Conservation (phyloP, 1,284 basidiomycete species). For the Inonotus hispidus region DNA sequence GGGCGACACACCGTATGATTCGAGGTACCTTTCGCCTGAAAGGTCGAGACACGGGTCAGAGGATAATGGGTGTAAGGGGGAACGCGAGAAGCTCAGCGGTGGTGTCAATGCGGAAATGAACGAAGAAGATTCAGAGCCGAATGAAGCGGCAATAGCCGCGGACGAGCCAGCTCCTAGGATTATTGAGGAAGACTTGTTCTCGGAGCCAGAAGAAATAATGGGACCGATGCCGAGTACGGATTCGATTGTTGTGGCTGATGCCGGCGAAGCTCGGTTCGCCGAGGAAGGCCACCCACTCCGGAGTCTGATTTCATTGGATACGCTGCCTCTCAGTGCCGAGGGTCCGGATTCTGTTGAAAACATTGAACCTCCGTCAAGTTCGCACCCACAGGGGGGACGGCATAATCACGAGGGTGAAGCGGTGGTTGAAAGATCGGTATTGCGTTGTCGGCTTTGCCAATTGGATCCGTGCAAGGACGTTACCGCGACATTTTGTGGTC, state of each 20-base stretch:
- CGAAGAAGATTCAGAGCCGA: not conserved
- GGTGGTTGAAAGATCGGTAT: not conserved
- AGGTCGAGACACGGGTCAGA: not conserved
- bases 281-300: constrained; percentile 15
- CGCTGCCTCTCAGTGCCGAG: not conserved
- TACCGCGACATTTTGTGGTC: constrained; percentile 52
- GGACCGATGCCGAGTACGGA: not conserved
- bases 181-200: constrained; percentile 15
- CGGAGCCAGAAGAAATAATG: constrained; percentile 5
- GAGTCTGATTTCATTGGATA: constrained; percentile 11
- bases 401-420: not conserved
- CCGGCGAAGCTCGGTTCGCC: constrained; percentile 1
- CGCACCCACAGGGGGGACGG: not conserved
- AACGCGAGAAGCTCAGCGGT: not conserved
- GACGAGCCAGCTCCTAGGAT: not conserved
- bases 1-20: not conserved
- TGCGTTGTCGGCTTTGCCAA: constrained; percentile 43
- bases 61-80: not conserved
- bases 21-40: not conserved
- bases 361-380: not conserved
- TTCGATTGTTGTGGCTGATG: not conserved
- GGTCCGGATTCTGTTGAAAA: not conserved
- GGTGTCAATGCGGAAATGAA: not conserved
- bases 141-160: constrained; percentile 1
- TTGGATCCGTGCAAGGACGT: constrained; percentile 39